A percentile compares a stretch with the other conserved stretches of the same genome.
Conservation (phyloP, 352 stramenopile genomes). For the Phytophthora podocarpi region DNA sequence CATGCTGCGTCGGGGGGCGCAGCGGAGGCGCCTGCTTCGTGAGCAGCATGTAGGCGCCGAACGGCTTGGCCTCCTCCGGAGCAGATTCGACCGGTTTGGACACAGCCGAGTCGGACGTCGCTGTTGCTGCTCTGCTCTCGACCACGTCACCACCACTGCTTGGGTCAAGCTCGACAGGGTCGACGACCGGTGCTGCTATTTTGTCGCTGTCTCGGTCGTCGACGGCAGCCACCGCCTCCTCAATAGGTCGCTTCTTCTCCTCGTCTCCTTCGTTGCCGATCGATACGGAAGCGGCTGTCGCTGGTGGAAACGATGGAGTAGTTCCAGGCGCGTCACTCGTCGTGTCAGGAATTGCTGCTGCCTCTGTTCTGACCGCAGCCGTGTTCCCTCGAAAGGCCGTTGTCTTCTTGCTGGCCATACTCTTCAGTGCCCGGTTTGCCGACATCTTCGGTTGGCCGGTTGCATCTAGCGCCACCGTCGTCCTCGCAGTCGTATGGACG, state of each 20-base stretch:
- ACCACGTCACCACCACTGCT: neutral
- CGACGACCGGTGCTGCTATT: neutral
- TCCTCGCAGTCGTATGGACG: neutral
- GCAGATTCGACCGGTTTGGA: neutral
- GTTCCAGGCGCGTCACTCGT: neutral
- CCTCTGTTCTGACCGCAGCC: neutral
- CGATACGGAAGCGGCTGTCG: neutral
- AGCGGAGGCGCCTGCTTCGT: conserved; percentile 29
- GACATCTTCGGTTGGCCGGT: conserved; percentile 7
- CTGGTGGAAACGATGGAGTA: neutral
- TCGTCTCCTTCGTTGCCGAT: neutral
- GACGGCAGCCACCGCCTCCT: neutral
- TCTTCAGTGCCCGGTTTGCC: conserved; percentile 21
- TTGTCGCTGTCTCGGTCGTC: neutral
- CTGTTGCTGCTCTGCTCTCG: conserved; percentile 15
- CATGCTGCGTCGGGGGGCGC: neutral
- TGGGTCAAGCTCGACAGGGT: neutral
- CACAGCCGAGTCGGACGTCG: neutral
- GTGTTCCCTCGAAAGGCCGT: neutral
- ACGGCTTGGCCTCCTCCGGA: conserved; percentile 17
- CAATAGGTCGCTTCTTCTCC: conserved; percentile 3
- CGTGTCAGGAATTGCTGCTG: neutral
- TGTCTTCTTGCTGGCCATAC: conserved; percentile 7
- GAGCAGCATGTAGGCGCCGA: conserved; percentile 34
- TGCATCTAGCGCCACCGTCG: neutral